Evolutionary conservation across 495 filamentous ascomycete genomes (phyloP).

Genomic region (Cercophora newfieldiana): DNA sequence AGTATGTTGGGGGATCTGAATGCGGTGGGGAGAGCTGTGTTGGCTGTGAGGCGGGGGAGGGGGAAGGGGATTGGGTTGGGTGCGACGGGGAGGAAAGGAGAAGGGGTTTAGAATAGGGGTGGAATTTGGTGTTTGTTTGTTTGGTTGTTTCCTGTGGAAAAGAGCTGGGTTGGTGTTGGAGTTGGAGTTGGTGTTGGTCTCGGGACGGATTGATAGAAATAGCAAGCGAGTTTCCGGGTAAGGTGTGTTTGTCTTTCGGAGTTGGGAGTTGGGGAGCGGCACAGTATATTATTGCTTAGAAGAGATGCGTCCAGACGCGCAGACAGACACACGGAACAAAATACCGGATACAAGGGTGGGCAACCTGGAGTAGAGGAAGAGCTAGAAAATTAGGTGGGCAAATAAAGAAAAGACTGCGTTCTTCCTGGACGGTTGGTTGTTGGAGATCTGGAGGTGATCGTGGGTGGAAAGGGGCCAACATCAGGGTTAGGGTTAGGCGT

Average conservation of each 20-base stretch:
- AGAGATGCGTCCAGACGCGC: not conserved
- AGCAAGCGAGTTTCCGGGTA: constrained; percentile 5
- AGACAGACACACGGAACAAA: no score
- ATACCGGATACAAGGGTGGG: no score
- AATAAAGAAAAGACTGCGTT: no score
- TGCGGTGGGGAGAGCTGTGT: constrained; percentile 72
- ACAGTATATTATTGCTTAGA: not conserved
- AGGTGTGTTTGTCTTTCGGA: not conserved
- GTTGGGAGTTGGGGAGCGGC: not conserved
- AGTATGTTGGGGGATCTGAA: constrained; percentile 82
- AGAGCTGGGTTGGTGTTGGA: not conserved
- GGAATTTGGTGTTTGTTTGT: not conserved
- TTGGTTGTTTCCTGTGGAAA: no score
- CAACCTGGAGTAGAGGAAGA: no score
- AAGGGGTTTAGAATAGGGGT: not conserved
- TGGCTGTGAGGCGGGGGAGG: constrained; percentile 64
- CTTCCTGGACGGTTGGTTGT: no score
- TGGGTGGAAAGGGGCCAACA: no score
- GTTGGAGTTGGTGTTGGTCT: not conserved
- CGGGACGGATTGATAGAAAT: no score
- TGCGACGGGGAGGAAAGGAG: not conserved
- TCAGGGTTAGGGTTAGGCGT: no score
- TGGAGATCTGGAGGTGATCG: no score
- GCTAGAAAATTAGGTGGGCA: no score
- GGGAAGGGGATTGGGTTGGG: constrained; percentile 70